These are phyloP conservation scores for Claviceps purpurea DNA, from an alignment of 2,329 filamentous ascomycete genomes.

Conservation along the genomic window DNA sequence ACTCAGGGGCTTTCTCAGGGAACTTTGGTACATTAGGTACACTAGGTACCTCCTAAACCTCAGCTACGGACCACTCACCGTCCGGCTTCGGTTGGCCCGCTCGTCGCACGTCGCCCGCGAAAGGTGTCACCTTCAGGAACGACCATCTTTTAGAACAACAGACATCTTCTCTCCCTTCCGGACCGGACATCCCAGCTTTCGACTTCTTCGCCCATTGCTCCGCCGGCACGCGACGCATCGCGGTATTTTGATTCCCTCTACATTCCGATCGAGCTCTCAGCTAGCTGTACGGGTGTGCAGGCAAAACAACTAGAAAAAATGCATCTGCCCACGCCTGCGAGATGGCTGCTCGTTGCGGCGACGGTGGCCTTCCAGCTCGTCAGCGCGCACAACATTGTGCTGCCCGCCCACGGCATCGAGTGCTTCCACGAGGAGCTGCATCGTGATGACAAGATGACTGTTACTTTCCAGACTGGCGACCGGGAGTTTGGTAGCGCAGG, in stretches of 20 bases:
- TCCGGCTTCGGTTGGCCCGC: not conserved
- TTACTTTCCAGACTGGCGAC: slow-evolving; percentile 96
- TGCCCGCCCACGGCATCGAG: slow-evolving; percentile 84
- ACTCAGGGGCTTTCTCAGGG: too few relatives aligned
- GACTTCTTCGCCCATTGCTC: not conserved
- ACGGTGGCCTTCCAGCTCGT: slow-evolving; percentile 39
- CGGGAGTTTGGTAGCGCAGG: slow-evolving; percentile 89
- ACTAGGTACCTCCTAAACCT: not conserved
- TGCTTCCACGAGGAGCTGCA: slow-evolving; percentile 95
- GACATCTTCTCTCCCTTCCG: not conserved
- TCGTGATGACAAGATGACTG: slow-evolving; percentile 93
- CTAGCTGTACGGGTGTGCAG: not conserved
- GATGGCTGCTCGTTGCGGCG: slow-evolving; percentile 25
- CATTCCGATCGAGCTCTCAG: not conserved
- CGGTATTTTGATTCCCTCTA: not conserved
- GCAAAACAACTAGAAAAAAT: slow-evolving; percentile 8
- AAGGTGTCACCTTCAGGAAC: slow-evolving; percentile 5
- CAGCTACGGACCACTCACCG: not conserved
- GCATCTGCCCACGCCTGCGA: slow-evolving; percentile 25
- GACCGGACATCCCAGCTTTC: not conserved
- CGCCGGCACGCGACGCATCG: not conserved
- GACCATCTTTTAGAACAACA: not conserved
- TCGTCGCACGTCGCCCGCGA: not conserved
- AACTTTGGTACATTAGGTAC: too few relatives aligned
- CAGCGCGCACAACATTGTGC: slow-evolving; percentile 87